A percentile compares a stretch with the other conserved stretches of the same genome.
These are phyloP conservation scores for Cornus florida DNA, from an alignment of 148 eudicot species.

Conservation along the genomic window DNA sequence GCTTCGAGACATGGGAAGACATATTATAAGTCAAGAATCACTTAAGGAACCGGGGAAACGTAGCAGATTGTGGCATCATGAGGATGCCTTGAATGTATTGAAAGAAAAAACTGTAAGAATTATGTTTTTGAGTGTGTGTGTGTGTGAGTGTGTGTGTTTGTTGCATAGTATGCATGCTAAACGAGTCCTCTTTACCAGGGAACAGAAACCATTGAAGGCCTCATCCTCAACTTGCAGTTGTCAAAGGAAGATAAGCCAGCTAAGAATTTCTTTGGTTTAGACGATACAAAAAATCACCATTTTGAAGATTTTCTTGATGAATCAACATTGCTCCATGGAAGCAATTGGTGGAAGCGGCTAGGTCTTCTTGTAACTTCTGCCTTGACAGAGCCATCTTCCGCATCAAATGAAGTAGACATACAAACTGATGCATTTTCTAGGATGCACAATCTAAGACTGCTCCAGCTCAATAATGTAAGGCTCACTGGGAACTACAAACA, in stretches of 20 bases:
- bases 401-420: background rate
- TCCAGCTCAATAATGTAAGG: background rate
- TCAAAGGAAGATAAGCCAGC: background rate
- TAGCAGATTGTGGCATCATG: slow-evolving; percentile 6
- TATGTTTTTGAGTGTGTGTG: too few species aligned
- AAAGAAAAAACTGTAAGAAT: background rate
- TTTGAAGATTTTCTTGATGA: background rate
- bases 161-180: background rate
- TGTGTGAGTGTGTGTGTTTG: too few species aligned
- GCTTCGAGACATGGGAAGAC: slow-evolving; percentile 16
- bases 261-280: background rate
- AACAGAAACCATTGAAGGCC: background rate
- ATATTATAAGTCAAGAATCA: slow-evolving; percentile 14
- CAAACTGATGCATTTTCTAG: background rate
- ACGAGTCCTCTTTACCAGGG: background rate
- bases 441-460: slow-evolving; percentile 9
- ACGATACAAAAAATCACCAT: background rate
- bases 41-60: slow-evolving; percentile 9
- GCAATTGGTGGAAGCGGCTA: too few species aligned
- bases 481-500: background rate
- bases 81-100: slow-evolving; percentile 1
- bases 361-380: too few species aligned
- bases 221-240: slow-evolving; percentile 1
- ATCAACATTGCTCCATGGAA: too few species aligned
- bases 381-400: background rate